These are phyloP conservation scores for Fraxinus albicans DNA, from an alignment of 305 asterid genomes.

Conservation along the genomic window DNA sequence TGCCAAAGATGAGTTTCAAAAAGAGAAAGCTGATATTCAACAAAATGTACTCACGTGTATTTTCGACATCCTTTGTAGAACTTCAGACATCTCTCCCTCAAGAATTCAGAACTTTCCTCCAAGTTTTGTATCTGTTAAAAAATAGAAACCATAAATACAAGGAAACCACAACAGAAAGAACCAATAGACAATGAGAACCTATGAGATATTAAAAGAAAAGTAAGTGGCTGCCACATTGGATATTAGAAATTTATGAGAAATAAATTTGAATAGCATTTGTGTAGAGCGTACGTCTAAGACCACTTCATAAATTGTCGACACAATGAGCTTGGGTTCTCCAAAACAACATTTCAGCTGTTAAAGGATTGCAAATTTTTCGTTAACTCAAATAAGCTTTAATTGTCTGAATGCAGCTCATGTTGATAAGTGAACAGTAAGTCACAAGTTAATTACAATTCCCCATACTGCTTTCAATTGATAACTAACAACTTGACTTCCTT, in stretches of 20 bases:
- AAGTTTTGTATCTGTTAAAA: conserved; percentile 74
- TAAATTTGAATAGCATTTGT: conserved; percentile 5
- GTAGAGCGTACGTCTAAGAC: conserved; percentile 7
- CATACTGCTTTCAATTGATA: neutral
- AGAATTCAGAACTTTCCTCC: conserved; percentile 91
- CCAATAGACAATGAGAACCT: conserved; percentile 3
- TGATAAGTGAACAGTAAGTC: neutral
- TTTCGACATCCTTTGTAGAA: conserved; percentile 97
- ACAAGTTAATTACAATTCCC: neutral
- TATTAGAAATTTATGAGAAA: neutral
- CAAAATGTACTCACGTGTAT: conserved; percentile 76
- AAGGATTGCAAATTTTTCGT: conserved; percentile 8
- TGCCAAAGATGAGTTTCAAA: neutral
- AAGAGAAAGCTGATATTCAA: conserved; percentile 16
- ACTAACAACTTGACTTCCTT: conserved; percentile 8
- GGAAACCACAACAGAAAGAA: neutral
- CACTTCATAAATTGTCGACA: conserved; percentile 11
- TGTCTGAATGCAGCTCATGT: neutral
- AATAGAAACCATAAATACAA: neutral
- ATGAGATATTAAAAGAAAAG: conserved; percentile 8
- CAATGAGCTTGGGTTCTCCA: conserved; percentile 14
- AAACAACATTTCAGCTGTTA: conserved; percentile 5
- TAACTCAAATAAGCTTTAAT: neutral
- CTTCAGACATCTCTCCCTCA: conserved; percentile 92
- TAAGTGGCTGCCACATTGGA: neutral